Evolutionary conservation across 176 grass and related monocot genomes (phyloP).

Genomic region (Eleusine coracana): DNA sequence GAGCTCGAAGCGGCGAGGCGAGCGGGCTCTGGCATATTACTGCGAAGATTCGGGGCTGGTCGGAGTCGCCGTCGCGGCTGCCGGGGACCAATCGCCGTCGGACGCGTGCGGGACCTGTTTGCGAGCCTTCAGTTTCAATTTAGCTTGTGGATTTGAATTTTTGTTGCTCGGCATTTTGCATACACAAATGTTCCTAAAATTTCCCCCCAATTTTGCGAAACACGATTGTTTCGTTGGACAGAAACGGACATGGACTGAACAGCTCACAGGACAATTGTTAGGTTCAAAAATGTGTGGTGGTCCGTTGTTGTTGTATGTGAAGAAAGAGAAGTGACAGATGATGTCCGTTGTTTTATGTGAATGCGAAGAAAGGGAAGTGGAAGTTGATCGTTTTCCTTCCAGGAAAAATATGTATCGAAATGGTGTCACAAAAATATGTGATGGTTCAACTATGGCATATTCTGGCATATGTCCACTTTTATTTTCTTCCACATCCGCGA

Average conservation of each 20-base stretch:
- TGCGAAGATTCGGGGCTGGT: conserved; percentile 43
- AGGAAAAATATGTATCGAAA: not conserved
- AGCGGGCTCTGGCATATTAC: conserved; percentile 46
- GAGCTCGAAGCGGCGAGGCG: not conserved
- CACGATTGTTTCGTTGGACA: not conserved
- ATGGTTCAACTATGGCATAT: conserved; percentile 7
- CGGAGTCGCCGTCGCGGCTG: conserved; percentile 41
- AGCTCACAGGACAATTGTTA: not conserved
- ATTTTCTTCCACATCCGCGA: not conserved
- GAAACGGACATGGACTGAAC: not conserved
- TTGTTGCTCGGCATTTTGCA: not conserved
- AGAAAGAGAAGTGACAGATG: not conserved
- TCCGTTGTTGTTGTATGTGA: not conserved
- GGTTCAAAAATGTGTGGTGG: not conserved
- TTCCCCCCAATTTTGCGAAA: not conserved
- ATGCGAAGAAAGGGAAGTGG: not conserved
- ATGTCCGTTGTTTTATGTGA: not conserved
- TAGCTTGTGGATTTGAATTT: not conserved
- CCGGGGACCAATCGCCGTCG: not conserved
- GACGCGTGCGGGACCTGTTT: not conserved
- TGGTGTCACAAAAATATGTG: not conserved
- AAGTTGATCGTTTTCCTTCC: not conserved
- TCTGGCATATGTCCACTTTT: not conserved
- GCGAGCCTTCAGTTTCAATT: not conserved
- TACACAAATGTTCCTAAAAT: not conserved